A percentile compares a stretch with the other conserved stretches of the same genome.
Evolutionary conservation across 805 yeast genomes (phyloP).

Genomic region (Ogataea nitratoaversa): DNA sequence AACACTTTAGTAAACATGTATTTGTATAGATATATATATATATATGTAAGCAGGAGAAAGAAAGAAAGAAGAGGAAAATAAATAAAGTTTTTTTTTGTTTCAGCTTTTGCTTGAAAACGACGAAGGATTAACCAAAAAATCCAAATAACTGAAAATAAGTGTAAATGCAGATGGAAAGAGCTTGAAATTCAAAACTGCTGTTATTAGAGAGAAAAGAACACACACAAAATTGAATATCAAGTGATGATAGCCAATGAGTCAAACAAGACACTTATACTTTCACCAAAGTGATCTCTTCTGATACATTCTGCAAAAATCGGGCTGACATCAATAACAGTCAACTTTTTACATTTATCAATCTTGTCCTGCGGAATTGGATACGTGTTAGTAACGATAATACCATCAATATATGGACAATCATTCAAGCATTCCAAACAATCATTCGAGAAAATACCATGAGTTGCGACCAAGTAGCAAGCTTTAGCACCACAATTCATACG

Average conservation of each 20-base stretch:
- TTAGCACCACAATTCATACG: conserved; percentile 95
- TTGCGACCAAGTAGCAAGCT: conserved; percentile 83
- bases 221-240: no score
- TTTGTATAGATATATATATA: no score
- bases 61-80: no score
- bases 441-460: conserved; percentile 92
- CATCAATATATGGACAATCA: conserved; percentile 78
- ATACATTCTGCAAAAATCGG: conserved; percentile 97
- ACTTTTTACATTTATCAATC: conserved; percentile 56
- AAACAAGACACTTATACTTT: conserved; percentile 87
- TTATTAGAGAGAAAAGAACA: no score
- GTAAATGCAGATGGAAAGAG: background rate
- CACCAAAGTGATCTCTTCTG: conserved; percentile 98
- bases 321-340: conserved; percentile 87
- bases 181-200: no score
- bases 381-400: conserved; percentile 92
- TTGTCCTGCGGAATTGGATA: conserved; percentile 77
- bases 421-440: conserved; percentile 78
- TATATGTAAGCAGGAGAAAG: no score
- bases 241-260: conserved; percentile 69
- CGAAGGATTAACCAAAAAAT: no score
- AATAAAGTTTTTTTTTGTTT: background rate
- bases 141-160: background rate
- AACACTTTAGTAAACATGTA: no score
- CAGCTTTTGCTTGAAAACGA: no score